Conservation (phyloP, 257 asterid species). For the Lycium ferocissimum region DNA sequence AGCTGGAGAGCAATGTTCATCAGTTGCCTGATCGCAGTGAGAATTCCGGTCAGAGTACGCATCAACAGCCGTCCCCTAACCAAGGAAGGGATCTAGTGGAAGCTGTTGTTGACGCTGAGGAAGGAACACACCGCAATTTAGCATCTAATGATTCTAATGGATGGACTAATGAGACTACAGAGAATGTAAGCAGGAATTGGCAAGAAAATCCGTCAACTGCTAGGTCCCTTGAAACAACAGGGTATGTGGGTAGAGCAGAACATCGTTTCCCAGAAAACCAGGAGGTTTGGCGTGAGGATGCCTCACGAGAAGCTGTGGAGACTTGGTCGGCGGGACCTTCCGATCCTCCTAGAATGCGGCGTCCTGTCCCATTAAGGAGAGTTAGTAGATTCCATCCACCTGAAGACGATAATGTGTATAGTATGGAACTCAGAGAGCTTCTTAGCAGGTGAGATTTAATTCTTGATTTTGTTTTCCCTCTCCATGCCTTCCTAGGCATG, state of each 20-base stretch:
- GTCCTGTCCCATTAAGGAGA: constrained; percentile 62
- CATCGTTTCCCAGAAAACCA: constrained; percentile 50
- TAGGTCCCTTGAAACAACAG: constrained; percentile 58
- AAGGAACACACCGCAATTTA: constrained; percentile 49
- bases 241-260: constrained; percentile 50
- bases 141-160: constrained; percentile 46
- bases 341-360: constrained; percentile 80
- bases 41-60: constrained; percentile 47
- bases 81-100: constrained; percentile 58
- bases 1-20: constrained; percentile 47
- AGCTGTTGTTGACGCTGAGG: constrained; percentile 51
- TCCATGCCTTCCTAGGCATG: neutral
- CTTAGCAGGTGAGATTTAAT: constrained; percentile 68
- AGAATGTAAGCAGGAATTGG: constrained; percentile 48
- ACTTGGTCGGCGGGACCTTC: constrained; percentile 80
- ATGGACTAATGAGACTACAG: constrained; percentile 48
- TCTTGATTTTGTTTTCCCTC: constrained; percentile 2
- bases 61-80: constrained; percentile 48
- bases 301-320: constrained; percentile 64
- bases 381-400: constrained; percentile 82
- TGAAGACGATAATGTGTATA: constrained; percentile 91
- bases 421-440: constrained; percentile 98
- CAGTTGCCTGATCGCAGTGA: constrained; percentile 50
- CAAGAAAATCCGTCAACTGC: constrained; percentile 51
- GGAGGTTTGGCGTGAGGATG: constrained; percentile 64